These are phyloP conservation scores for Vitis hybrid DNA, from an alignment of 177 flowering plant genomes.

Conservation along the genomic window DNA sequence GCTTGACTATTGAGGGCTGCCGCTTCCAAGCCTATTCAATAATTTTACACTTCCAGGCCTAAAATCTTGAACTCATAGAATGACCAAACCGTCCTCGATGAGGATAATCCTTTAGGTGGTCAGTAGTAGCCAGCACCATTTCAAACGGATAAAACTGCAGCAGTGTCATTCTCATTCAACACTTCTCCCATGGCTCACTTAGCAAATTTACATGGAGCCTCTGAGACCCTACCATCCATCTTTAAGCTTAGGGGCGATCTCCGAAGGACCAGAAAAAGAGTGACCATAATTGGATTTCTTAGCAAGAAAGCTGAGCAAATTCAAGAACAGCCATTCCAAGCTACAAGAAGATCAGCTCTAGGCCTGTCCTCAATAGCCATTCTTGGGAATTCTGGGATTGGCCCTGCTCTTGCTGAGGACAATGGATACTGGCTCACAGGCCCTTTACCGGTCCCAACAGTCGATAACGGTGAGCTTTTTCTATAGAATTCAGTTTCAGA, in stretches of 20 bases:
- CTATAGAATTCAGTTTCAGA: neutral
- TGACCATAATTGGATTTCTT: constrained; percentile 14
- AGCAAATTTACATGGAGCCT: constrained; percentile 46
- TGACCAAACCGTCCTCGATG: constrained; percentile 35
- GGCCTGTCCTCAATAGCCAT: constrained; percentile 55
- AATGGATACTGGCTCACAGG: constrained; percentile 56
- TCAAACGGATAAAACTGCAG: constrained; percentile 16
- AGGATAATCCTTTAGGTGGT: constrained; percentile 46
- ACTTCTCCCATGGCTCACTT: constrained; percentile 47
- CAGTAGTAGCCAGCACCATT: constrained; percentile 14
- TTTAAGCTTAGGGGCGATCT: constrained; percentile 23
- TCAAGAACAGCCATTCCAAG: constrained; percentile 27
- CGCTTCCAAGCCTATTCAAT: neutral
- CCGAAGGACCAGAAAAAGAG: constrained; percentile 18
- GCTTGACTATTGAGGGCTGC: neutral
- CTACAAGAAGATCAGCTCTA: constrained; percentile 58
- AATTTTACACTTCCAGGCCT: neutral
- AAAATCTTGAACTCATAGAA: neutral
- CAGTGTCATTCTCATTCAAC: constrained; percentile 4
- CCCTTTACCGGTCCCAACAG: constrained; percentile 58
- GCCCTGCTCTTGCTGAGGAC: constrained; percentile 52
- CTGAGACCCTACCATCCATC: constrained; percentile 33
- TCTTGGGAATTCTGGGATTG: constrained; percentile 25
- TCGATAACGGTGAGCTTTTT: constrained; percentile 53
- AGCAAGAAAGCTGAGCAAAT: constrained; percentile 35